phyloP scores from a whole-genome alignment of 1,284 basidiomycete species.

The Limonomyces culmigenus region DNA sequence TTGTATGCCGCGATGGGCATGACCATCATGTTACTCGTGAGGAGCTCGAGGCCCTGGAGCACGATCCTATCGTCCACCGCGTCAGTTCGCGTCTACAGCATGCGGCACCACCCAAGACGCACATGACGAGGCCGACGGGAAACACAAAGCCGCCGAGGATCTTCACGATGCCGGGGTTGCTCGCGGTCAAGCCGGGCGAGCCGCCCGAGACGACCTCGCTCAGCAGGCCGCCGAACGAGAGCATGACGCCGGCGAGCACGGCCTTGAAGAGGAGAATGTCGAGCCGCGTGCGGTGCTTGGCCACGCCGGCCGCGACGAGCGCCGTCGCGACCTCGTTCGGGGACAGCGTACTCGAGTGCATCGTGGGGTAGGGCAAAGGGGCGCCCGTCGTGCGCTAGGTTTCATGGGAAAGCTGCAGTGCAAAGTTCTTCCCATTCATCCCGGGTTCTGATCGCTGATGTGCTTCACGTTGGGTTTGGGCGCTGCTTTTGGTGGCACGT shows the following conservation, averaged over 20 bases:
- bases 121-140: conserved; percentile 64
- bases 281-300: conserved; percentile 44
- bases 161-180: conserved; percentile 52
- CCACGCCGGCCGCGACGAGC: conserved; percentile 37
- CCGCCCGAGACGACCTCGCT: conserved; percentile 45
- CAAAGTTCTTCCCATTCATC: too few relatives aligned
- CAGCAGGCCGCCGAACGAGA: conserved; percentile 57
- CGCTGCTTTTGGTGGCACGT: too few relatives aligned
- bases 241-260: conserved; percentile 49
- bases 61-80: conserved; percentile 54
- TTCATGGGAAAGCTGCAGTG: too few relatives aligned
- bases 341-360: conserved; percentile 32
- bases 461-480: too few relatives aligned
- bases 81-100: conserved; percentile 3
- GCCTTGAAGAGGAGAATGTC: conserved; percentile 50
- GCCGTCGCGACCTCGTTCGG: conserved; percentile 39
- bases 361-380: too few relatives aligned
- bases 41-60: conserved; percentile 47
- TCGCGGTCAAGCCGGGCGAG: conserved; percentile 26
- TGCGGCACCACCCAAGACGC: conserved; percentile 12
- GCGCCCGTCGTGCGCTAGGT: too few relatives aligned
- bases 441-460: too few relatives aligned
- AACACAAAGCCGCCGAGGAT: conserved; percentile 50
- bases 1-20: conserved; percentile 53
- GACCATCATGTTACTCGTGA: conserved; percentile 68